Base-by-base conservation (phyloP, 129 eudicot genomes). In the Escallonia rubra region DNA sequence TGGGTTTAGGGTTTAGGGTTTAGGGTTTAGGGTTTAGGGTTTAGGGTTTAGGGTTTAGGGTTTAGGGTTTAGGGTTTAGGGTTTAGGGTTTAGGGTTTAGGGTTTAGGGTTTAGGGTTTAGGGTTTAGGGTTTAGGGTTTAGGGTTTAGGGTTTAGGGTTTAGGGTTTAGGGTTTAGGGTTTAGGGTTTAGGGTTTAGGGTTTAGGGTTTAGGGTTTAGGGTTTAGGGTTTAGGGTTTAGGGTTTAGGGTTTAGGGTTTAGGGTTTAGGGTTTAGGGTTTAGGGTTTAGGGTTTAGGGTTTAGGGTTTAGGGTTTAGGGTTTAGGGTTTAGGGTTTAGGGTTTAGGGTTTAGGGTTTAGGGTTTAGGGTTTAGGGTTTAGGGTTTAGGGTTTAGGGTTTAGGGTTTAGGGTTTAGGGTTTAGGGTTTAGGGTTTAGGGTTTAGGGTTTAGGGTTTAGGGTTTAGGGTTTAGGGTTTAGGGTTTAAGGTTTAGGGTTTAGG, bases 231-330 rank as follows among this genome's bases (percentile, higher is more conserved):
- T 34, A 10, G 65, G 65, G 56, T 69, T 38, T 23, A 10, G 73
- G 65, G 56, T 57, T 12, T 34, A 7, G 57, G 65, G 44, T 69
- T 38, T 34, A 11, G 64, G 65, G 56, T 69, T 46, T 43, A 11
- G 73, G 73, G 56, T 69, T 46, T 43, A 10, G 73, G 65, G 43
- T 69, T 46, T 9, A 39, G 62, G 62, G 40, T 58, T 23, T 12
- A n/a, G 62, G 62, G 62, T 66, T 58, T 45, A 57, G 72, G 78
- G 66, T 74, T 74, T 45, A 57, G 78, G 78, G 72, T 74, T 74
- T 57, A 57, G 66, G 72, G 72, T 58, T 58, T 23, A 58, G 62
- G 62, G 62, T 58, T 58, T 23, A 58, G 71, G 77, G 65, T 55
- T 56, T n/a, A 10, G 70, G 77, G 71, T 65, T 64, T 45, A 10